phyloP scores from a whole-genome alignment of 169 alveolate species.

The Eimeria maxima region DNA sequence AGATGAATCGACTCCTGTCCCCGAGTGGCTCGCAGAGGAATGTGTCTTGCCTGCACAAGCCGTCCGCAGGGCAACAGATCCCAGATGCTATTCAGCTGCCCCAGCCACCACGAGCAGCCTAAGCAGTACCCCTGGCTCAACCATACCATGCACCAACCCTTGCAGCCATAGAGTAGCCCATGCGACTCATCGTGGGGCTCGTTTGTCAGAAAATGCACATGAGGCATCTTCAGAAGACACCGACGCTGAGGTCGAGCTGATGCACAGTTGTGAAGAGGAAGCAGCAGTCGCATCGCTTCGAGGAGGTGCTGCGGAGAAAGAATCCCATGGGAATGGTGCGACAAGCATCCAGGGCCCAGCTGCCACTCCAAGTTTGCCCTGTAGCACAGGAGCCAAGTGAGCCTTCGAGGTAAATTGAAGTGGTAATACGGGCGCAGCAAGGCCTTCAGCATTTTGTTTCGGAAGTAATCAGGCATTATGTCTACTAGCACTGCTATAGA shows the following conservation, averaged over 20 bases:
- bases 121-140: slow-evolving; percentile 17
- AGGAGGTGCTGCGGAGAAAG: not conserved
- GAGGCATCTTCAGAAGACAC: not conserved
- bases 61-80: slow-evolving; percentile 38
- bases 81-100: slow-evolving; percentile 68
- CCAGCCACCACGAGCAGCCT: slow-evolving; percentile 36
- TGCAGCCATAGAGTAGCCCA: not conserved
- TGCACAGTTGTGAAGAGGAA: slow-evolving; percentile 65
- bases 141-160: not conserved
- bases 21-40: slow-evolving; percentile 73
- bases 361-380: not conserved
- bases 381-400: not conserved
- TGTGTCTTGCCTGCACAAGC: slow-evolving; percentile 69
- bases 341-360: not conserved
- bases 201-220: not conserved
- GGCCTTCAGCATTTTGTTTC: not conserved
- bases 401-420: not conserved
- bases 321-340: not conserved
- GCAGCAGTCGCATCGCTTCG: slow-evolving; percentile 52
- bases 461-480: not conserved
- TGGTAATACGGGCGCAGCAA: not conserved
- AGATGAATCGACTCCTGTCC: slow-evolving; percentile 70
- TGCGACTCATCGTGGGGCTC: not conserved
- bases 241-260: slow-evolving; percentile 59
- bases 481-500: not conserved